These are phyloP conservation scores for Hymenoscyphus salicellus DNA, from an alignment of 2,329 filamentous ascomycete species.

Conservation along the genomic window DNA sequence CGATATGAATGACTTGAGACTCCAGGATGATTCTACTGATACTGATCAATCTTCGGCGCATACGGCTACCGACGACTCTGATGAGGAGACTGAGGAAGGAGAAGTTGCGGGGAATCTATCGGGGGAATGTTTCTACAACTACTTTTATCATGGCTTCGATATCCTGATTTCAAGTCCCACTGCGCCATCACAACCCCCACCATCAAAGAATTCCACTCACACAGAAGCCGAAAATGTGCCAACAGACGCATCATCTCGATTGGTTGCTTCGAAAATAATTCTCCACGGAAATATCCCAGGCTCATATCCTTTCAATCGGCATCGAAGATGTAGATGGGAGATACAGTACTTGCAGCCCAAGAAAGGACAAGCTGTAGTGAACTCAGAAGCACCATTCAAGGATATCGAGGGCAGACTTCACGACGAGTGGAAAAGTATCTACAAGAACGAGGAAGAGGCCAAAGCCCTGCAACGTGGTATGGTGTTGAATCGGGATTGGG, in stretches of 20 bases:
- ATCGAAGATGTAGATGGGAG: constrained; percentile 84
- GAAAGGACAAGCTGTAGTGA: constrained; percentile 38
- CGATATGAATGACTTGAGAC: constrained; percentile 36
- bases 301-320: constrained; percentile 93
- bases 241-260: constrained; percentile 50
- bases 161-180: constrained; percentile 80
- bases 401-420: constrained; percentile 67
- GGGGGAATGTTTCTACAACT: constrained; percentile 90
- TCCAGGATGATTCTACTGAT: constrained; percentile 59
- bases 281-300: constrained; percentile 93
- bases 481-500: constrained; percentile 88
- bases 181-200: constrained; percentile 61
- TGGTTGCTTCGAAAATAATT: constrained; percentile 88
- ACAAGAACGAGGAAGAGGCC: constrained; percentile 53
- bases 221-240: constrained; percentile 26
- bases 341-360: constrained; percentile 56
- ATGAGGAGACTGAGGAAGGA: constrained; percentile 61
- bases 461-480: constrained; percentile 64
- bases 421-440: constrained; percentile 66
- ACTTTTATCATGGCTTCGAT: constrained; percentile 94
- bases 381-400: constrained; percentile 68
- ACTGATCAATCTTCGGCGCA: constrained; percentile 74
- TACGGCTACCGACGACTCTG: constrained; percentile 66
- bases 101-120: constrained; percentile 53
- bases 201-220: constrained; percentile 40